A percentile compares a stretch with the other conserved stretches of the same genome.
These are phyloP conservation scores for Tricharina praecox DNA, from an alignment of 495 filamentous ascomycete species.

Conservation along the genomic window DNA sequence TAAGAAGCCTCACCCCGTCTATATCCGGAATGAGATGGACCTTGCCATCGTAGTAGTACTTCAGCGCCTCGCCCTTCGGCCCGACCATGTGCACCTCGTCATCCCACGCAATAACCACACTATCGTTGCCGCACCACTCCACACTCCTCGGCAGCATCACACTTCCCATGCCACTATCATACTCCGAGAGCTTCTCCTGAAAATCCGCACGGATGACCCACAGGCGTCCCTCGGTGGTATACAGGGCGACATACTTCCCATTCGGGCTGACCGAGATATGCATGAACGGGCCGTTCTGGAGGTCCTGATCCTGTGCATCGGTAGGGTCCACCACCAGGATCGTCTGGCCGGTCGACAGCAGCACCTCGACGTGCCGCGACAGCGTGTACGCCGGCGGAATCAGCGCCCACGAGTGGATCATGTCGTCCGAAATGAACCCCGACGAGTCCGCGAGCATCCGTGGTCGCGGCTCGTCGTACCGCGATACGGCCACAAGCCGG, in stretches of 20 bases:
- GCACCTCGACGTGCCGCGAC: constrained; percentile 86
- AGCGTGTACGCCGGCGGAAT: constrained; percentile 79
- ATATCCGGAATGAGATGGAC: constrained; percentile 78
- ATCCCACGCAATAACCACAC: constrained; percentile 88
- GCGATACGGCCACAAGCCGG: constrained; percentile 65
- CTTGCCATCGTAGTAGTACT: constrained; percentile 76
- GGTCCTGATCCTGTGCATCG: constrained; percentile 75
- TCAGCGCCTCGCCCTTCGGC: constrained; percentile 59
- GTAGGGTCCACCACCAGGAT: constrained; percentile 71
- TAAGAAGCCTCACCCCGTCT: constrained; percentile 75
- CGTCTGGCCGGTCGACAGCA: constrained; percentile 71
- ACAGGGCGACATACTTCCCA: constrained; percentile 71
- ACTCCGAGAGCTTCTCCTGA: constrained; percentile 76
- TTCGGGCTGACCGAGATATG: constrained; percentile 82
- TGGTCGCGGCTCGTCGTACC: constrained; percentile 80
- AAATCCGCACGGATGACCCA: constrained; percentile 94
- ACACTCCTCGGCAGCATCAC: constrained; percentile 75
- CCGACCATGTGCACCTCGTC: constrained; percentile 95
- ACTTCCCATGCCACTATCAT: constrained; percentile 55
- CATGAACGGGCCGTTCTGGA: constrained; percentile 81
- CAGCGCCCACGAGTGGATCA: constrained; percentile 74
- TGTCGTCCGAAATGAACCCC: constrained; percentile 33
- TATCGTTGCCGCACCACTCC: constrained; percentile 92
- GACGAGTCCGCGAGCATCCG: constrained; percentile 64
- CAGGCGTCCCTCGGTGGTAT: constrained; percentile 67